Evolutionary conservation across 805 yeast genomes (phyloP), one percentile per base, ranked within the genome.

Genomic region (Candida nemodendra): DNA sequence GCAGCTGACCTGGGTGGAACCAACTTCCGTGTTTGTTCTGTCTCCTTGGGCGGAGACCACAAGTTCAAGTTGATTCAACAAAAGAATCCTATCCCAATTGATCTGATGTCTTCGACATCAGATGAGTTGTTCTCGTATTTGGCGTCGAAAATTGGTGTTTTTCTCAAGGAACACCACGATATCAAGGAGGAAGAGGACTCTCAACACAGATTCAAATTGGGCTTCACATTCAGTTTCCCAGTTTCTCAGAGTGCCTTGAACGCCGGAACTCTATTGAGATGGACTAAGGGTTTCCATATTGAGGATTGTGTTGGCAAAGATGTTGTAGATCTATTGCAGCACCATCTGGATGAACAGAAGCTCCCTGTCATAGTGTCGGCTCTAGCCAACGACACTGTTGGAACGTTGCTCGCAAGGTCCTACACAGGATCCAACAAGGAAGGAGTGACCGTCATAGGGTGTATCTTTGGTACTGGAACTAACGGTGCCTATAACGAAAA

Each of bases 1-100:
- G 98, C 98, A 38, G 95, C 93, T 4, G 98, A 91, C 58, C 71
- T 91, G 36, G 99, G 99, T 45, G 98, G 98, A 34, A 90, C 98
- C 41, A 90, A 93, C 62, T 88, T 91, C 66, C 74, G 99, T 54
- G 96, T 93, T 18, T 89, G 97, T 59, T 88, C 96, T 2, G 90
- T 91, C 21, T 61, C 72, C 25, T 71, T 91, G 51, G 69, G 73
- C 34, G 95, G 95, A 36, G 81, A 81, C 54, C 87, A 85, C 49
- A 81, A 91, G n/a, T 89, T 82, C 61, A 69, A 74, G 17, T 65
- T 90, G 43, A 76, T 78, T 48, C 96, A 91, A 60, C 66, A 79
- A 34, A 90, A 91, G 63, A 73, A 73, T 45, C 82, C 81, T 41
- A 84, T 93, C 30, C 96, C 97, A 2, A 71, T 72, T 18, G 89